Conservation (phyloP, 192 early-diverging fungal genomes). For the Chytriomyces hyalinus region DNA sequence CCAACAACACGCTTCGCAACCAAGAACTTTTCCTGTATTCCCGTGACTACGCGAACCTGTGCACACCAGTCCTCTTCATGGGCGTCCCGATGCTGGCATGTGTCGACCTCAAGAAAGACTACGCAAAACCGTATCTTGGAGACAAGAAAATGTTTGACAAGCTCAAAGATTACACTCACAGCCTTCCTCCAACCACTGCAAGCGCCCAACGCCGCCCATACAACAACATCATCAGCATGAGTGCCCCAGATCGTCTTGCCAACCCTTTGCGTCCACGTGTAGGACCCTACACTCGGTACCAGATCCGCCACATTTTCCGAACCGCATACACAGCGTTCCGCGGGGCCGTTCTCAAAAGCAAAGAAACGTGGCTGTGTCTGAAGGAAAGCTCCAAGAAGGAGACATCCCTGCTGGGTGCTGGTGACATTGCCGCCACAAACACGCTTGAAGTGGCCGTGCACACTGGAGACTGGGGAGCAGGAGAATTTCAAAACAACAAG, state of each 20-base stretch:
- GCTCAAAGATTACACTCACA: no score
- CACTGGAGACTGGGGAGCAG: slow-evolving; percentile 41
- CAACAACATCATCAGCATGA: slow-evolving; percentile 42
- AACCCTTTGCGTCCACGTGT: slow-evolving; percentile 31
- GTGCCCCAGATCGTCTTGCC: slow-evolving; percentile 37
- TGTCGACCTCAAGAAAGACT: neutral
- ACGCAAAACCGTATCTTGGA: neutral
- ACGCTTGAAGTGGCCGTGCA: slow-evolving; percentile 21
- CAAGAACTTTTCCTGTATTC: slow-evolving; percentile 6
- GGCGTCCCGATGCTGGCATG: slow-evolving; percentile 26
- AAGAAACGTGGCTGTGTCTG: slow-evolving; percentile 18
- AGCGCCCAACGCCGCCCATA: neutral
- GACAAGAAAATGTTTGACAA: no score
- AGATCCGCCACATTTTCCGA: slow-evolving; percentile 35
- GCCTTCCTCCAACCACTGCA: no score
- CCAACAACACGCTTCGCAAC: slow-evolving; percentile 1
- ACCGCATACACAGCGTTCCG: slow-evolving; percentile 42
- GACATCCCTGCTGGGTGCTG: neutral
- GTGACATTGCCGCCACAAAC: no score
- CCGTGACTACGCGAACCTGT: slow-evolving; percentile 18
- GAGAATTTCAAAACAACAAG: slow-evolving; percentile 36
- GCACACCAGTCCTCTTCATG: slow-evolving; percentile 18
- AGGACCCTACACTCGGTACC: slow-evolving; percentile 29
- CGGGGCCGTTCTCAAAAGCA: slow-evolving; percentile 32
- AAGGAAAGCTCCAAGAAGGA: neutral